phyloP scores from a whole-genome alignment of 768 basidiomycete species.

The Rhizopogon rudus region DNA sequence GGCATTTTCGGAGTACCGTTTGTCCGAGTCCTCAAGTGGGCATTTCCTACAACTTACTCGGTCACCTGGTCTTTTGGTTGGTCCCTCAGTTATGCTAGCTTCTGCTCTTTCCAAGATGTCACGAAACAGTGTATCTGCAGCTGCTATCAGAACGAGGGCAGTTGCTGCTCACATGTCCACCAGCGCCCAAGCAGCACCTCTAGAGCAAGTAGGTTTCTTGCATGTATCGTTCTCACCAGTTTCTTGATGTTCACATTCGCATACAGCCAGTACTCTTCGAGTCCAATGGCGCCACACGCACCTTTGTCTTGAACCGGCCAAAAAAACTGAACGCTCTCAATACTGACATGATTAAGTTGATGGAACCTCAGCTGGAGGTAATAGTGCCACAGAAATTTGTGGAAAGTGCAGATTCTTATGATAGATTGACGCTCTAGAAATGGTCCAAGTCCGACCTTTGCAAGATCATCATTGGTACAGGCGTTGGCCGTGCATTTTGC shows the following conservation, averaged over 20 bases:
- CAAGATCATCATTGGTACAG: conserved; percentile 67
- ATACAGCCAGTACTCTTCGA: conserved; percentile 59
- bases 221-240: neutral
- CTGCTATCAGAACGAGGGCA: conserved; percentile 24
- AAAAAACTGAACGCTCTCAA: conserved; percentile 80
- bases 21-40: too few relatives aligned
- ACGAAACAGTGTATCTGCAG: conserved; percentile 20
- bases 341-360: conserved; percentile 64
- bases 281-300: conserved; percentile 56
- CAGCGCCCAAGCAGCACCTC: conserved; percentile 1
- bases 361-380: conserved; percentile 77
- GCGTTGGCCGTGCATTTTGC: conserved; percentile 78
- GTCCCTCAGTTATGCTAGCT: conserved; percentile 22
- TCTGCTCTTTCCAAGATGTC: conserved; percentile 24
- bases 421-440: conserved; percentile 39
- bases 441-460: conserved; percentile 72
- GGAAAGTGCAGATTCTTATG: conserved; percentile 3
- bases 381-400: conserved; percentile 11
- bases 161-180: conserved; percentile 33
- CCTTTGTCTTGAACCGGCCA: conserved; percentile 77
- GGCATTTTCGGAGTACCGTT: too few relatives aligned
- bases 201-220: conserved; percentile 20
- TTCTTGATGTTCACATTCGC: conserved; percentile 9
- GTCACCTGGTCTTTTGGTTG: neutral
- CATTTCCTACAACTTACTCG: neutral